These are phyloP conservation scores for Schizochytrium sp. DNA, from an alignment of 108 stramenopile species.

Conservation along the genomic window DNA sequence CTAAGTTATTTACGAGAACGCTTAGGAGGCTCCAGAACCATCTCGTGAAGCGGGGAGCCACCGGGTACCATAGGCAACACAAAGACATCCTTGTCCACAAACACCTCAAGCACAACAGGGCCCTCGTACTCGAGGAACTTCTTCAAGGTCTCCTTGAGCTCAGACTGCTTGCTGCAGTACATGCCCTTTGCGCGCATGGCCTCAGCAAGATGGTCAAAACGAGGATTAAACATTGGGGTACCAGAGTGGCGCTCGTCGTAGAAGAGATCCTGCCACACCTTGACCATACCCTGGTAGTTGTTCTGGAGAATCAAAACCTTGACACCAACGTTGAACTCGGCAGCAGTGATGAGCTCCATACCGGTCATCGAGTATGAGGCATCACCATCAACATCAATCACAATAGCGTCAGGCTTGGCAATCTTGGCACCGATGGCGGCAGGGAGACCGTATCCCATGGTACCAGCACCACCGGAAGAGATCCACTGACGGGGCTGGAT, in stretches of 20 bases:
- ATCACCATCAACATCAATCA: conserved; percentile 88
- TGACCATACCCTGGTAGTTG: conserved; percentile 92
- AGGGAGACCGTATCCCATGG: conserved; percentile 89
- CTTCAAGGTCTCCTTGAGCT: conserved; percentile 82
- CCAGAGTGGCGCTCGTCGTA: conserved; percentile 87
- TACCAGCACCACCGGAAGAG: conserved; percentile 86
- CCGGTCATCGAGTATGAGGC: conserved; percentile 93
- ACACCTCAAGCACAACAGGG: conserved; percentile 88
- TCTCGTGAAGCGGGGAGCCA: conserved; percentile 14
- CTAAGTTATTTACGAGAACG: conserved; percentile 67
- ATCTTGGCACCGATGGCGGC: conserved; percentile 89
- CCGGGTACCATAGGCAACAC: conserved; percentile 12
- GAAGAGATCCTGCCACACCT: conserved; percentile 92
- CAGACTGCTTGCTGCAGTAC: conserved; percentile 82
- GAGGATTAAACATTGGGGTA: conserved; percentile 84
- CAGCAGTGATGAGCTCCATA: conserved; percentile 89
- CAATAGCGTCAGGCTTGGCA: conserved; percentile 83
- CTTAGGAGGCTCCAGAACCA: conserved; percentile 3
- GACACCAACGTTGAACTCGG: conserved; percentile 84
- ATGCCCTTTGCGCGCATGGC: conserved; percentile 85
- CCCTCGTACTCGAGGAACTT: conserved; percentile 87
- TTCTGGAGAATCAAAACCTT: conserved; percentile 91
- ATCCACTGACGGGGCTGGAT: conserved; percentile 91
- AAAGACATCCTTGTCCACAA: conserved; percentile 75
- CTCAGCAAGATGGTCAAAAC: conserved; percentile 81